Evolutionary conservation across 805 yeast species (phyloP).

Genomic region (Clavispora carvajalis): DNA sequence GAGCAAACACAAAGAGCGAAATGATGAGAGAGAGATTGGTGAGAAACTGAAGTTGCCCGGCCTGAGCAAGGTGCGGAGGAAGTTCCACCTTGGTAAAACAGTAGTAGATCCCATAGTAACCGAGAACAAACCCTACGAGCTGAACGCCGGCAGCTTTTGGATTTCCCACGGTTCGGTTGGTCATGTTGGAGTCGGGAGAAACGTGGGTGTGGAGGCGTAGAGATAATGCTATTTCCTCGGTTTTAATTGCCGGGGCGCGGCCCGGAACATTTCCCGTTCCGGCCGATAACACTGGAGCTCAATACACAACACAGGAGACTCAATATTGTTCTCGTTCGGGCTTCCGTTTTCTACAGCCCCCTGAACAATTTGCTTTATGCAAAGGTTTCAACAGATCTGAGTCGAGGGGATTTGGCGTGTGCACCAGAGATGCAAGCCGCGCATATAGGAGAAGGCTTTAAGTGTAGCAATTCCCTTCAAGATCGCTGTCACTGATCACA

Average conservation of each 20-base stretch:
- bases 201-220: neutral
- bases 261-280: neutral
- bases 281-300: too few species aligned
- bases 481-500: too few species aligned
- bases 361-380: too few species aligned
- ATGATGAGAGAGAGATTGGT: slow-evolving; percentile 57
- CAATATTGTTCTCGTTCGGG: too few species aligned
- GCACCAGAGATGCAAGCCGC: too few species aligned
- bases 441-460: too few species aligned
- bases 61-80: slow-evolving; percentile 47
- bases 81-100: slow-evolving; percentile 23
- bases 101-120: slow-evolving; percentile 23
- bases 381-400: too few species aligned
- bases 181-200: neutral
- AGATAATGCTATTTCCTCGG: neutral
- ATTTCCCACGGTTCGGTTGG: slow-evolving; percentile 26
- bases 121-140: slow-evolving; percentile 22
- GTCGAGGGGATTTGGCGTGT: too few species aligned
- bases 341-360: too few species aligned
- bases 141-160: slow-evolving; percentile 21
- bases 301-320: too few species aligned
- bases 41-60: slow-evolving; percentile 68
- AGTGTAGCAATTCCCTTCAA: too few species aligned
- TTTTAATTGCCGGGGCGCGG: neutral
- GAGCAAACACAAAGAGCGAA: slow-evolving; percentile 38